Conservation (phyloP, 805 yeast genomes). For the Pichia thaimueangensis region DNA sequence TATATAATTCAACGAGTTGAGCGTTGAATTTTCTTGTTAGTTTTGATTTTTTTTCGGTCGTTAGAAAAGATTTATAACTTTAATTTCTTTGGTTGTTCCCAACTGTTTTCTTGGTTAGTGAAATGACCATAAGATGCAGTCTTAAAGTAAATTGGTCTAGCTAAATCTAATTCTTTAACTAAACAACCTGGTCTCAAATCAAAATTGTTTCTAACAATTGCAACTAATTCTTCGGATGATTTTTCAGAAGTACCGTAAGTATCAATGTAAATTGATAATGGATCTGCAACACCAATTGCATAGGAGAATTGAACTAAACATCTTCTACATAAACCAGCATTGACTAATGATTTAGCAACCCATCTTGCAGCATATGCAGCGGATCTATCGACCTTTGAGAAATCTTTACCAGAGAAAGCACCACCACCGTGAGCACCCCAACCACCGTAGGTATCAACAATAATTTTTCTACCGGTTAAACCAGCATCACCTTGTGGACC, state of each 20-base stretch:
- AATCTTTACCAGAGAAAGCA: slow-evolving; percentile 99
- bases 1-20: slow-evolving; percentile 27
- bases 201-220: slow-evolving; percentile 86
- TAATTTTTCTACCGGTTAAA: slow-evolving; percentile 98
- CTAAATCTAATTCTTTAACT: slow-evolving; percentile 93
- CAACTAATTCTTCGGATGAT: slow-evolving; percentile 85
- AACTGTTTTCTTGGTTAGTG: slow-evolving; percentile 97
- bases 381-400: slow-evolving; percentile 99
- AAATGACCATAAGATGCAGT: slow-evolving; percentile 99
- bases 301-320: slow-evolving; percentile 97
- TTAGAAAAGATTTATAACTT: slow-evolving; percentile 28
- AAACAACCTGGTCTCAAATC: slow-evolving; percentile 99
- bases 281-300: slow-evolving; percentile 99
- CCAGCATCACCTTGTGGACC: slow-evolving; percentile 99
- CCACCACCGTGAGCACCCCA: slow-evolving; percentile 99
- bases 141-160: slow-evolving; percentile 98
- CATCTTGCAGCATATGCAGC: slow-evolving; percentile 99
- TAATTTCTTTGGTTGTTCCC: slow-evolving; percentile 95
- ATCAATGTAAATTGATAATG: slow-evolving; percentile 94
- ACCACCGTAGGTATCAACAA: slow-evolving; percentile 99
- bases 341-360: slow-evolving; percentile 97
- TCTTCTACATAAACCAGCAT: slow-evolving; percentile 94
- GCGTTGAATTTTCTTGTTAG: slow-evolving; percentile 17
- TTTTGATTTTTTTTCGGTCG: slow-evolving; percentile 1
- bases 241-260: slow-evolving; percentile 95